phyloP scores from a whole-genome alignment of 768 basidiomycete species.

The Phlebiopsis flavidoalba region DNA sequence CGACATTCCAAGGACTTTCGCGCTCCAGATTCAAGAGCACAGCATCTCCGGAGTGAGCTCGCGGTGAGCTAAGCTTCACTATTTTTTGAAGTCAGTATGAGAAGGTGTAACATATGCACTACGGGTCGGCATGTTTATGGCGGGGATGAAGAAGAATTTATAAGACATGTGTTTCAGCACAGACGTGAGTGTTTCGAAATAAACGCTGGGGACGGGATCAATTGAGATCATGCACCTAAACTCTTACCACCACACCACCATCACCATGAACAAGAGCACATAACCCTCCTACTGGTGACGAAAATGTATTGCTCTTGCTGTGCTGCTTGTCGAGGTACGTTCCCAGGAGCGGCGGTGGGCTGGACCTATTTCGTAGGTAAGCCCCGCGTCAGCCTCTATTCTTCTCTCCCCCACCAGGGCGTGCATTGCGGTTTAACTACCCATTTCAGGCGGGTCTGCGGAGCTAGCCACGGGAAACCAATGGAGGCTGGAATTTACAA shows the following conservation, averaged over 20 bases:
- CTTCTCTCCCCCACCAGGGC: too few species aligned
- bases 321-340: background rate
- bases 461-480: background rate
- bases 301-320: background rate
- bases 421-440: background rate
- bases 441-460: background rate
- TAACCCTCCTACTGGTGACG: background rate
- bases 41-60: too few species aligned
- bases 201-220: background rate
- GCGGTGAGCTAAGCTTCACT: background rate
- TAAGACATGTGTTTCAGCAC: constrained; percentile 2
- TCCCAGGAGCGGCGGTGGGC: too few species aligned
- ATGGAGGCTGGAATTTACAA: background rate
- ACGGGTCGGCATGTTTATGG: background rate
- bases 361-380: background rate
- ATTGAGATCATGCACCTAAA: background rate
- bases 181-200: background rate
- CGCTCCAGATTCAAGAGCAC: background rate
- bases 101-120: too few species aligned
- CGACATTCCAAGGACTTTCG: background rate
- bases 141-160: too few species aligned
- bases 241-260: background rate
- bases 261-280: background rate
- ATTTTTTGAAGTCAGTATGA: background rate
- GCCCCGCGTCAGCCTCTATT: background rate